Evolutionary conservation across 805 yeast species (phyloP), one percentile per base, ranked within the genome.

Genomic region (Scheffersomyces amazonensis): DNA sequence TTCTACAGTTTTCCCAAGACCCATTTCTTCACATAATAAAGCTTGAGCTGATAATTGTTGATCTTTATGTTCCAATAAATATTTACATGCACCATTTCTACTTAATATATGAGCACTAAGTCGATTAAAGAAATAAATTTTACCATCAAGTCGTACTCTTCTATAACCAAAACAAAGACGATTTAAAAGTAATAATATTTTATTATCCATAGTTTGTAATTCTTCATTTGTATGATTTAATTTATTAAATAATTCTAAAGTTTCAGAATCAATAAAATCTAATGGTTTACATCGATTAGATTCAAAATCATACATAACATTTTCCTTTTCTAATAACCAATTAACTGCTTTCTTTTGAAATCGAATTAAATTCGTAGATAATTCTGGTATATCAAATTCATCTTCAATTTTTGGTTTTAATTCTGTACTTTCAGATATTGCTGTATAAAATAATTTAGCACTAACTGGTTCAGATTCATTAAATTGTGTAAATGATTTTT

Each of bases 1-100:
- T 56, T 93, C 99, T 3, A 93, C 80, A 0, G 99, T 91, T 54
- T 93, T 93, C 0, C 99, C 99, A 6, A 93, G 71, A 0, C 99
- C 99, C 99, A 93, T 93, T 59, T 93, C 99, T 52, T 91, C 99
- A 1, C 93, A 84, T 23, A 93, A 58, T 6, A 93, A 63, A 0
- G 95, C 96, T 35, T 73, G 69, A 0, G 76, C 81, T 2, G 78
- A 65, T 47, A 74, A 42, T 36, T 47, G 41, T 52, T 49, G 38
- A 11, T 48, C 29, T 49, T 56, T 35, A 36, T 64, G 46, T n/a
- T 64, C 38, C 35, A 61, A 24, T 34, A 69, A 36, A 35, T 52
- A 64, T 3, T 53, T 35, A 2, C 60, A 34, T 1, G 71, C 65
- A 16, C 59, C 53, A 1, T 38, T 35, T 5, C 58, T 48, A 4